Percentiles rank a stretch among this genome's conserved stretches.
Conservation (phyloP, 176 grass and related monocot species). For the Musa schizocarpa region DNA sequence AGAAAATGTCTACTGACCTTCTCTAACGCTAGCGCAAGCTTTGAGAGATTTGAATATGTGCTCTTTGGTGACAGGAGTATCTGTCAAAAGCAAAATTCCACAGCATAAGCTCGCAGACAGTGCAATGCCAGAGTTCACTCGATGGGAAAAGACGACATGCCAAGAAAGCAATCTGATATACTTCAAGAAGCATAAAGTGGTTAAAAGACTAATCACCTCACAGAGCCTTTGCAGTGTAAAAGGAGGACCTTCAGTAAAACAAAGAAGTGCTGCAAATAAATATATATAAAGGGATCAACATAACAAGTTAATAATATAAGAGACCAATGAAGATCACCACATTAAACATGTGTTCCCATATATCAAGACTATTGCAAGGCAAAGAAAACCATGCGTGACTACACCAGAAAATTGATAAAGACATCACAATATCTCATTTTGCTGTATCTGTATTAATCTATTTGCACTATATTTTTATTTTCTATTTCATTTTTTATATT, state of each 20-base stretch:
- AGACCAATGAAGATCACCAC: too few relatives aligned
- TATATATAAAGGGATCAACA: not conserved
- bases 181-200: not conserved
- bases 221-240: conserved; percentile 96
- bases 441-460: too few relatives aligned
- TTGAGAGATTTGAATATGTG: conserved; percentile 68
- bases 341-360: too few relatives aligned
- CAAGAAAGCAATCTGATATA: not conserved
- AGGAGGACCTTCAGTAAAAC: conserved; percentile 89
- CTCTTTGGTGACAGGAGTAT: conserved; percentile 86
- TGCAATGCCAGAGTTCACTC: not conserved
- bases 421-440: too few relatives aligned
- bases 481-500: too few relatives aligned
- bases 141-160: not conserved
- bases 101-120: not conserved
- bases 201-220: conserved; percentile 46
- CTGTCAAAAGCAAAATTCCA: conserved; percentile 28
- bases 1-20: conserved; percentile 50
- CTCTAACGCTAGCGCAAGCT: conserved; percentile 80
- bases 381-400: too few relatives aligned
- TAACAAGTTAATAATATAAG: not conserved
- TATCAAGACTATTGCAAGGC: too few relatives aligned
- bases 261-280: conserved; percentile 47
- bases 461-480: too few relatives aligned
- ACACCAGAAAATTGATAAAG: too few relatives aligned